Conservation (phyloP, 176 grass and related monocot genomes). For the Avena sativa region DNA sequence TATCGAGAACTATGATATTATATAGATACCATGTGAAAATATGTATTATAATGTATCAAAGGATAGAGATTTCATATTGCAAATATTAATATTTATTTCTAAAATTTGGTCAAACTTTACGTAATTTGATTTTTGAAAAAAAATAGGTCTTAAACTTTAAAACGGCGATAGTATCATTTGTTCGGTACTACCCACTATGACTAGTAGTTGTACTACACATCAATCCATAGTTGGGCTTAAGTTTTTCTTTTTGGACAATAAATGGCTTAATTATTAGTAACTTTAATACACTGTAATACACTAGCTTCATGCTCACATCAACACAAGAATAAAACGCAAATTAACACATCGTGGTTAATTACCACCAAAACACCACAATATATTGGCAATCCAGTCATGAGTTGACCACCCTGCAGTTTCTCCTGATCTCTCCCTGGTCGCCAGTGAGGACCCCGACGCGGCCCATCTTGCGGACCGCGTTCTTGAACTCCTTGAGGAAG, state of each 20-base stretch:
- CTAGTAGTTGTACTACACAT: neutral
- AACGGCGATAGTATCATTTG: too few relatives aligned
- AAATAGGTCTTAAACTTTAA: too few relatives aligned
- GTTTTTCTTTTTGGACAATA: neutral
- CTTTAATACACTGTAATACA: neutral
- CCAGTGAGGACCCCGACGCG: constrained; percentile 51
- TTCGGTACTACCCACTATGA: too few relatives aligned
- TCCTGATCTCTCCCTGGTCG: constrained; percentile 44
- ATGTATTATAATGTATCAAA: too few relatives aligned
- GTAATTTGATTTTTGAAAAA: too few relatives aligned
- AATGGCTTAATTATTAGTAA: neutral
- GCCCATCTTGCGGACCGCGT: constrained; percentile 65
- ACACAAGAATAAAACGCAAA: neutral
- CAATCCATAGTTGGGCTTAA: neutral
- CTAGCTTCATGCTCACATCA: neutral
- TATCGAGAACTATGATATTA: too few relatives aligned
- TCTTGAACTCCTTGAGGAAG: constrained; percentile 55
- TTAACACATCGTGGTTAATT: neutral
- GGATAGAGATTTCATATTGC: too few relatives aligned
- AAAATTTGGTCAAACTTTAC: too few relatives aligned
- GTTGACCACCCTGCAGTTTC: constrained; percentile 49
- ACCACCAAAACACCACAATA: neutral
- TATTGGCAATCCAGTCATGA: neutral
- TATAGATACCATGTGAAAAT: too few relatives aligned
- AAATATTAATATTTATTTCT: too few relatives aligned